Evolutionary conservation across 495 filamentous ascomycete species (phyloP).

Genomic region (Trichoderma erinaceum): DNA sequence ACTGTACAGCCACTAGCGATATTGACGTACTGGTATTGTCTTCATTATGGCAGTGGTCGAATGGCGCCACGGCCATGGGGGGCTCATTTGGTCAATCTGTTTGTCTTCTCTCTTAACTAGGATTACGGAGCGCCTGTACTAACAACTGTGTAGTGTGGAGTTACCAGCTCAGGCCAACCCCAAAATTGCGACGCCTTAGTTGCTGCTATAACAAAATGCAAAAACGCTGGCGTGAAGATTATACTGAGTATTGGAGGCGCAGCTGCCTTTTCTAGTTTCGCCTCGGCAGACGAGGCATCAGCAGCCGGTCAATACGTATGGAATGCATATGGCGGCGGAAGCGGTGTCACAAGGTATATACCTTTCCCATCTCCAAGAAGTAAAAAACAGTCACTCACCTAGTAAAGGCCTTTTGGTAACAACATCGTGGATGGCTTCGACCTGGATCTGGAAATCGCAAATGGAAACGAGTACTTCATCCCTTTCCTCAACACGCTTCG

Average conservation of each 20-base stretch:
- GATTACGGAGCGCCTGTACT: not conserved
- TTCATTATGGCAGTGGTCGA: constrained; percentile 42
- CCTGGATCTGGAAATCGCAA: constrained; percentile 47
- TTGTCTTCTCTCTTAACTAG: not conserved
- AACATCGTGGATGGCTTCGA: constrained; percentile 48
- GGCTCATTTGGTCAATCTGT: constrained; percentile 31
- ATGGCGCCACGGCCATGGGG: constrained; percentile 29
- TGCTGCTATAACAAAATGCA: constrained; percentile 50
- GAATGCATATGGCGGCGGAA: constrained; percentile 51
- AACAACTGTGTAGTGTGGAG: constrained; percentile 21
- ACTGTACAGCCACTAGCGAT: constrained; percentile 32
- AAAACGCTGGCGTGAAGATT: constrained; percentile 50
- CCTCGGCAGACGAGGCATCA: not conserved
- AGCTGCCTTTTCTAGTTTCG: not conserved
- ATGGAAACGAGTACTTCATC: constrained; percentile 20
- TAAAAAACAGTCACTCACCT: constrained; percentile 14
- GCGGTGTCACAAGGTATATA: not conserved
- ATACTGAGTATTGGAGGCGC: constrained; percentile 52
- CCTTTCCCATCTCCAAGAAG: no score
- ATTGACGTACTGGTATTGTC: constrained; percentile 48
- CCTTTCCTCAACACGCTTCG: constrained; percentile 45
- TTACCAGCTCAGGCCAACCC: not conserved
- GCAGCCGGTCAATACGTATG: constrained; percentile 37
- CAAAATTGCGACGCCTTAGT: constrained; percentile 26
- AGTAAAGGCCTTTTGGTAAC: constrained; percentile 49